phyloP scores from a whole-genome alignment of 1,284 basidiomycete species.

The Trichosporon coremiiforme region DNA sequence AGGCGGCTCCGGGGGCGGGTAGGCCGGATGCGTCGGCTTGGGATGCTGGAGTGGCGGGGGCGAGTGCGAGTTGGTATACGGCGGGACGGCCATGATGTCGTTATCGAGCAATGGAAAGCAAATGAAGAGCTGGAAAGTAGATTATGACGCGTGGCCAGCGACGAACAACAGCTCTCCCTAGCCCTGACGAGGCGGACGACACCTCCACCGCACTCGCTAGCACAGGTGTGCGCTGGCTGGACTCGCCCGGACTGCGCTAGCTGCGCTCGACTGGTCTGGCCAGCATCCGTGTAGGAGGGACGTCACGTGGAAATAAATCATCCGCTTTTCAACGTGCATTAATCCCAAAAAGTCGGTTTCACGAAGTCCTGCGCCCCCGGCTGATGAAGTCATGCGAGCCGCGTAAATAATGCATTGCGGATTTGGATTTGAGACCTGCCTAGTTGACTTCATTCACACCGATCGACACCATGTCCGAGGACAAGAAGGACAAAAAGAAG shows the following conservation, averaged over 20 bases:
- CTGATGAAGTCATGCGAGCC: conserved; percentile 9
- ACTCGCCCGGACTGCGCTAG: too few relatives aligned
- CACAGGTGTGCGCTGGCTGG: background rate
- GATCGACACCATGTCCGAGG: conserved; percentile 34
- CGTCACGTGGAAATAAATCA: conserved; percentile 1
- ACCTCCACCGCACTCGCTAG: background rate
- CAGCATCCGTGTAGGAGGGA: background rate
- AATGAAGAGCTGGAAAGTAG: conserved; percentile 15
- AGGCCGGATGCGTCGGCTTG: conserved; percentile 83
- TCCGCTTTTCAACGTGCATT: background rate
- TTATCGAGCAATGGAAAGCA: background rate
- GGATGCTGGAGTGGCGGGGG: conserved; percentile 84
- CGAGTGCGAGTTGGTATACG: conserved; percentile 60
- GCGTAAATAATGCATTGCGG: conserved; percentile 1
- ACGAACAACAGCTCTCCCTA: background rate
- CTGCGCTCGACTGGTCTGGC: background rate
- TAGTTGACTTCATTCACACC: background rate
- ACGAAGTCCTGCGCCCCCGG: conserved; percentile 17
- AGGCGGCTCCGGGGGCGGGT: conserved; percentile 80
- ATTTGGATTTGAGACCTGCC: background rate
- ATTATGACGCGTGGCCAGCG: conserved; percentile 21
- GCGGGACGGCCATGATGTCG: conserved; percentile 40
- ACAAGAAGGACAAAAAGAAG: conserved; percentile 61
- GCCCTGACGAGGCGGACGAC: background rate
- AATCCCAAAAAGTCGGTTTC: conserved; percentile 33